phyloP scores from a whole-genome alignment of 2,329 filamentous ascomycete genomes.

The Elsinoe arachidis region DNA sequence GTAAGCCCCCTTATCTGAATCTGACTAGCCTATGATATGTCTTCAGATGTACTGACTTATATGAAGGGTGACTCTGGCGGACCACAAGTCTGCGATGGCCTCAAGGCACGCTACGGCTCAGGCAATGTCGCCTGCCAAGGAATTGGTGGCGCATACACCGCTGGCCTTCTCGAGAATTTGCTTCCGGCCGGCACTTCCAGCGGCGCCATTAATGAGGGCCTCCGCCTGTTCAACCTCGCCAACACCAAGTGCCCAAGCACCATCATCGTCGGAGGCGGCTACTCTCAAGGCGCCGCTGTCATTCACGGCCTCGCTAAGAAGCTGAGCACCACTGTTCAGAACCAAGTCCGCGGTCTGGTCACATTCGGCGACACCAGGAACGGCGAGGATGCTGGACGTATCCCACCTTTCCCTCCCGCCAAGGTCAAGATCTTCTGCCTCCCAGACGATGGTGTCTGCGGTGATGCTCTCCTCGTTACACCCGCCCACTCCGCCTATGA shows the following conservation, averaged over 20 bases:
- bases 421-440: slow-evolving; percentile 25
- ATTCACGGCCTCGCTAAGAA: slow-evolving; percentile 29
- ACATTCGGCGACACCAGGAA: slow-evolving; percentile 36
- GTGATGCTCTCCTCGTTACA: slow-evolving; percentile 20
- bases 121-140: slow-evolving; percentile 23
- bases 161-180: slow-evolving; percentile 18
- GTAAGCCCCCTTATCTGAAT: background rate
- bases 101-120: slow-evolving; percentile 19
- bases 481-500: slow-evolving; percentile 21
- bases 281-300: slow-evolving; percentile 32
- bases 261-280: slow-evolving; percentile 23
- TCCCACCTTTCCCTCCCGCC: slow-evolving; percentile 27
- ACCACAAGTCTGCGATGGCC: slow-evolving; percentile 21
- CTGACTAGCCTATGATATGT: background rate
- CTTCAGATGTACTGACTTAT: background rate
- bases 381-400: slow-evolving; percentile 28
- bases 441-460: slow-evolving; percentile 24
- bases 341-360: slow-evolving; percentile 30
- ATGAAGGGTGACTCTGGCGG: slow-evolving; percentile 19
- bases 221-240: slow-evolving; percentile 21
- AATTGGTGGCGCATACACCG: slow-evolving; percentile 20
- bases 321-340: slow-evolving; percentile 22
- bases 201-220: slow-evolving; percentile 19
- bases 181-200: slow-evolving; percentile 19
- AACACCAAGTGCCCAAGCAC: slow-evolving; percentile 22